These are phyloP conservation scores for Aureobasidium namibiae DNA, from an alignment of 2,329 filamentous ascomycete genomes.

Conservation along the genomic window DNA sequence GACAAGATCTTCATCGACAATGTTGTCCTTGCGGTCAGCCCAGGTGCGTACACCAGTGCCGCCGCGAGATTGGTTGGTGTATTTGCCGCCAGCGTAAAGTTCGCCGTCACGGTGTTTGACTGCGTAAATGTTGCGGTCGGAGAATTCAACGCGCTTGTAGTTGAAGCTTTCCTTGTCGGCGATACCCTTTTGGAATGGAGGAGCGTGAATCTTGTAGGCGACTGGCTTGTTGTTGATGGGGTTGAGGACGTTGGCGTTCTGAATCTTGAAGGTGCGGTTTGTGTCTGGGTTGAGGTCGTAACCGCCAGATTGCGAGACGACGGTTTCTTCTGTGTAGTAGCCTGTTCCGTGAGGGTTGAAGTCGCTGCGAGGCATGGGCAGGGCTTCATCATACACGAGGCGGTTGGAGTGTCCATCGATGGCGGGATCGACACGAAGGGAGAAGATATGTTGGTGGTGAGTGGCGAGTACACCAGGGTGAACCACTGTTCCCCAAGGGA, in stretches of 20 bases:
- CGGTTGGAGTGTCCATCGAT: slow-evolving; percentile 40
- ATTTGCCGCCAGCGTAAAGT: slow-evolving; percentile 51
- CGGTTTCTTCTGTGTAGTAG: slow-evolving; percentile 40
- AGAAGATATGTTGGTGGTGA: slow-evolving; percentile 71
- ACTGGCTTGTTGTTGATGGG: slow-evolving; percentile 41
- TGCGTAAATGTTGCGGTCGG: slow-evolving; percentile 51
- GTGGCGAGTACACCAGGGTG: slow-evolving; percentile 60
- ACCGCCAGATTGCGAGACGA: slow-evolving; percentile 40
- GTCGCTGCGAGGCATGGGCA: slow-evolving; percentile 50
- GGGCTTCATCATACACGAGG: slow-evolving; percentile 44
- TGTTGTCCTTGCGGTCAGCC: slow-evolving; percentile 44
- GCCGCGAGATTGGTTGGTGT: slow-evolving; percentile 52
- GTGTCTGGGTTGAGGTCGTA: slow-evolving; percentile 39
- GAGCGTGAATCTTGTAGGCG: slow-evolving; percentile 43
- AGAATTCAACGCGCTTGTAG: slow-evolving; percentile 51
- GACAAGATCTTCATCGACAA: slow-evolving; percentile 49
- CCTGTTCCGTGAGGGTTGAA: slow-evolving; percentile 49
- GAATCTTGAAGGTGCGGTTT: slow-evolving; percentile 43
- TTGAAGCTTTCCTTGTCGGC: slow-evolving; percentile 46
- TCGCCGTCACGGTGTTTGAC: slow-evolving; percentile 50
- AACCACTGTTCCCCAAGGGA: slow-evolving; percentile 61
- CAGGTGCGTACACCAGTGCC: slow-evolving; percentile 40
- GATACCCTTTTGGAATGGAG: slow-evolving; percentile 43
- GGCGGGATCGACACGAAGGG: slow-evolving; percentile 40
- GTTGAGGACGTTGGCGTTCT: slow-evolving; percentile 37